Base-by-base conservation (phyloP, 305 asterid genomes). In the Fraxinus sp. region DNA sequence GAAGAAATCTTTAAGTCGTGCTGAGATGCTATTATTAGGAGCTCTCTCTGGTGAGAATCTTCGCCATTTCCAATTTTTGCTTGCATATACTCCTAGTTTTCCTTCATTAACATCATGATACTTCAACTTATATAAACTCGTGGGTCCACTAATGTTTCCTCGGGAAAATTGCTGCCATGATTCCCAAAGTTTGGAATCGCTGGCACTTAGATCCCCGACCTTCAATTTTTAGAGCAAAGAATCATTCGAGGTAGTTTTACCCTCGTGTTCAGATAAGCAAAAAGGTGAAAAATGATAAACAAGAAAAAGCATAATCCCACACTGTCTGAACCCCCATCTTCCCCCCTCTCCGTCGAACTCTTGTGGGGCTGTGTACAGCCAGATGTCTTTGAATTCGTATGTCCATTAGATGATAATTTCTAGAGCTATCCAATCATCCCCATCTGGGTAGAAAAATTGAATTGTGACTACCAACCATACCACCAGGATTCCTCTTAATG, bases 1-100 rank as follows among this genome's bases (percentile, higher is more conserved):
- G 52, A 94, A 92, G 79, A 82, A 87, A 77, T 88, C 96, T 66
- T 84, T 96, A 80, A 87, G 87, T 83, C 98, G 98, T 75, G 85
- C 79, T 2, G 99, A 96, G 89, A 92, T 96, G 99, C 95, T 96
- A 68, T 49, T 94, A n/a, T n/a, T 94, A 70, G 99, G 99, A 72
- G 99, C 99, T 37, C 96, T 96, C 83, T 93, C 98, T 33, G 98
- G 98, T 95, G 86, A 77, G 86, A 49, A 66, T 79, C 62, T 33
- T 18, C 72, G 36, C 52, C 49, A 68, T 62, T 66, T 22, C 62
- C 36, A 24, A 28, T 52, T 52, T 32, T 37, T 22, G 4, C 35
- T 68, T 68, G 20, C 46, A 39, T 35, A 10, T 13, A 5, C 10
- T 70, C 13, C 75, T 70, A 30, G 41, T 28, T 70, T 14, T 35